Conservation (phyloP, 78 protist genomes). For the Dictyostelium citrinum region DNA sequence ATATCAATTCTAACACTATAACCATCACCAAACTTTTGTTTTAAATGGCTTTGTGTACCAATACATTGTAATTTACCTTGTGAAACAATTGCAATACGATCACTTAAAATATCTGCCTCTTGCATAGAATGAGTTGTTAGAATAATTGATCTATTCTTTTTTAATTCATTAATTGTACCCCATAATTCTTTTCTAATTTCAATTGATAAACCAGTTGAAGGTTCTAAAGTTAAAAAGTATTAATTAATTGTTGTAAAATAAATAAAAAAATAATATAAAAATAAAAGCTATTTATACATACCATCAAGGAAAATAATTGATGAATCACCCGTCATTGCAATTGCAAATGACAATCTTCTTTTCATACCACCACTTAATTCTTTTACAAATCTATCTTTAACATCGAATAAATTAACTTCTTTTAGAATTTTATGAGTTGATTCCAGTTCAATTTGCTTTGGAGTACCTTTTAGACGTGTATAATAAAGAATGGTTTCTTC, state of each 20-base stretch:
- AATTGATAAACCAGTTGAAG: constrained; percentile 91
- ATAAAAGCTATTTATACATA: neutral
- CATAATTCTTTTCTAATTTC: constrained; percentile 79
- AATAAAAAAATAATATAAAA: too few species aligned
- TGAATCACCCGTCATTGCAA: constrained; percentile 87
- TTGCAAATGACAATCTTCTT: constrained; percentile 88
- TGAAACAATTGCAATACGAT: constrained; percentile 87
- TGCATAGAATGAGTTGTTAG: constrained; percentile 81
- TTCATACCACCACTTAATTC: constrained; percentile 93
- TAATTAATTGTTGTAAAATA: too few species aligned
- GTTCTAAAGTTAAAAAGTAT: too few species aligned
- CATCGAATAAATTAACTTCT: constrained; percentile 62
- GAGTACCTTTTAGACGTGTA: constrained; percentile 81
- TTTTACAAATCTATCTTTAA: constrained; percentile 27
- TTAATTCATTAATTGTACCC: constrained; percentile 66
- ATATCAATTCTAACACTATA: constrained; percentile 61
- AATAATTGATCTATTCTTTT: constrained; percentile 50
- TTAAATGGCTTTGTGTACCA: constrained; percentile 84
- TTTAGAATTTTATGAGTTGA: neutral
- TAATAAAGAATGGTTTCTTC: constrained; percentile 87
- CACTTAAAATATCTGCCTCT: constrained; percentile 84
- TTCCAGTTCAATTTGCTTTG: neutral
- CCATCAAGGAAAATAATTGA: constrained; percentile 60
- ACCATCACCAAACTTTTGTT: constrained; percentile 84
- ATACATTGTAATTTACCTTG: constrained; percentile 81